Base-by-base conservation (phyloP, 2,329 filamentous ascomycete genomes). In the Trichoderma atroviride region DNA sequence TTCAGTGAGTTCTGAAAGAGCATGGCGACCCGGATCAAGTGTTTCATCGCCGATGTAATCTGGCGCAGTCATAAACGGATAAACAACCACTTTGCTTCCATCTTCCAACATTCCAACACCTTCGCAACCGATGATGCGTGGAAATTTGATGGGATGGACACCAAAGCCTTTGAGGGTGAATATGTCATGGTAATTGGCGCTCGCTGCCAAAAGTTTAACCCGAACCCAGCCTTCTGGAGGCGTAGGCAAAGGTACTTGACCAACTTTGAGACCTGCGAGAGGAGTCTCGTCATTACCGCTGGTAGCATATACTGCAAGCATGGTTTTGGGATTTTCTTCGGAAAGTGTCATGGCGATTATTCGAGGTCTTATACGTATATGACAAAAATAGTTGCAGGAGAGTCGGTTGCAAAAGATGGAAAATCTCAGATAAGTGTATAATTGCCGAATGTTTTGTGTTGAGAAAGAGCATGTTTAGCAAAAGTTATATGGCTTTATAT, bases 11-110 rank as follows among this genome's bases (percentile, higher is more conserved):
- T 68, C 66, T 1, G 57, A 62, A 5, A 50, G 27, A 4, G 61
- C 66, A 35, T 68, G 59, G 19, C 66, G 66, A 37, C 53, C 53
- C 2, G 50, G 57, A 29, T 68, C 66, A 10, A 62, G 35, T 9
- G 57, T 68, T 27, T 68, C 66, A 1, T 68, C 66, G 10, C 66
- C 66, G 16, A 68, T 62, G 24, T 68, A 68, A 29, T 40, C 33
- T 1, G 33, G 47, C 0, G 57, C 22, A 14, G 52, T 68, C 66
- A 68, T 68, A 11, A 68, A 50, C 5, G 66, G 66, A 43, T 68
- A 68, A 24, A 68, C 27, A 5, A 68, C 22, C 6, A 62, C 66
- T 27, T 33, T 60, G 7, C 33, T 56, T 56, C 66, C 66, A 16
- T 68, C 58, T 22, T 62, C 66, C 7, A 68, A 35, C n/a, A 58